phyloP scores from a whole-genome alignment of 768 basidiomycete genomes.

The Tremella fuciformis region DNA sequence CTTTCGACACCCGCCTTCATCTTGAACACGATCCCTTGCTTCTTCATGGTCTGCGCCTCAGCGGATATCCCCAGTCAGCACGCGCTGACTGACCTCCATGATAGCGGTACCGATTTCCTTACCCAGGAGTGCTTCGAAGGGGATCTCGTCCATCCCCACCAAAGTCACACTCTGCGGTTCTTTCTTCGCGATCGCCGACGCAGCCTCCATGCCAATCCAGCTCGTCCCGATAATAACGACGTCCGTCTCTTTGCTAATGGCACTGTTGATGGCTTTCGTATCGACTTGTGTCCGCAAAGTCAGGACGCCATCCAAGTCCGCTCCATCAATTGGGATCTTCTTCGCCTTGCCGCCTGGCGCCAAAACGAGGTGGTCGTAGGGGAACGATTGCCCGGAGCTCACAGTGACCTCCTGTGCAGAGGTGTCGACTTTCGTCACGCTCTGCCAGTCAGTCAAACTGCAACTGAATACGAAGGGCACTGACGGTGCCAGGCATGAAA shows the following conservation, averaged over 20 bases:
- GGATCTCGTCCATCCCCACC: constrained; percentile 75
- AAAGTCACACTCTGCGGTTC: constrained; percentile 78
- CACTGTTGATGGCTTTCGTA: constrained; percentile 59
- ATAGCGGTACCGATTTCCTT: constrained; percentile 72
- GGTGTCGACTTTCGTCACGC: constrained; percentile 68
- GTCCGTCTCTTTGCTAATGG: constrained; percentile 64
- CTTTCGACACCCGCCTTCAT: constrained; percentile 68
- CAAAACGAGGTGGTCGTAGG: constrained; percentile 74
- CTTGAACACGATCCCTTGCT: constrained; percentile 79
- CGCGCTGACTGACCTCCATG: constrained; percentile 60
- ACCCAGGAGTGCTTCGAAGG: constrained; percentile 78
- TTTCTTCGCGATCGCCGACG: constrained; percentile 64
- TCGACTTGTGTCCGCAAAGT: constrained; percentile 71
- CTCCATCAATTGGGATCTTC: constrained; percentile 71
- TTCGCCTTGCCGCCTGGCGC: constrained; percentile 73
- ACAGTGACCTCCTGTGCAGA: constrained; percentile 63
- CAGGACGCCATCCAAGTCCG: constrained; percentile 70
- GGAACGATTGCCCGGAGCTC: constrained; percentile 62
- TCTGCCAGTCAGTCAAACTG: constrained; percentile 50
- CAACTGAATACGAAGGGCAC: constrained; percentile 7
- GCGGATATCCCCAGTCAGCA: not conserved
- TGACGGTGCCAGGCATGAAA: constrained; percentile 45
- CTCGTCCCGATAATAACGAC: constrained; percentile 81
- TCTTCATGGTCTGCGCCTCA: constrained; percentile 66
- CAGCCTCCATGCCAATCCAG: constrained; percentile 86